Evolutionary conservation across 2,329 filamentous ascomycete species (phyloP).

Genomic region (Colletotrichum ledebouriae): DNA sequence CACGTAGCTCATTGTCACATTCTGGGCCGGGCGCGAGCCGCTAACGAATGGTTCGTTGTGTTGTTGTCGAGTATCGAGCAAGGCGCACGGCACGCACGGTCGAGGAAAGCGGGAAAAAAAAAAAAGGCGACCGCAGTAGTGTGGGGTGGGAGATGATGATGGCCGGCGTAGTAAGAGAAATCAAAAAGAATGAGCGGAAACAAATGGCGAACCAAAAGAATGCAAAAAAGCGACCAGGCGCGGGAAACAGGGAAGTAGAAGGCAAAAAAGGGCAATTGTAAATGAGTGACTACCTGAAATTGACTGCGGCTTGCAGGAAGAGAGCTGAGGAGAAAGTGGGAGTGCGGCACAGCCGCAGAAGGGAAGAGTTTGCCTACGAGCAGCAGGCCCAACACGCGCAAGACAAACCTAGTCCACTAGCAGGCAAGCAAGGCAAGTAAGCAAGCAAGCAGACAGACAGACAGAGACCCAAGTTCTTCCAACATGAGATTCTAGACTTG

Average conservation of each 20-base stretch:
- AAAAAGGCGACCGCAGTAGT: not conserved
- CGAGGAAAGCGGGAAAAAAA: not conserved
- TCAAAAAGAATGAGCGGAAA: constrained; percentile 20
- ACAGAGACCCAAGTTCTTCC: constrained; percentile 10
- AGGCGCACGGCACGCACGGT: constrained; percentile 2
- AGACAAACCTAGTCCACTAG: not conserved
- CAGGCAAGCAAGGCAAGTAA: not conserved
- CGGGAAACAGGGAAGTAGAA: constrained; percentile 27
- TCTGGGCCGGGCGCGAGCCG: constrained; percentile 34
- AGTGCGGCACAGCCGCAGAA: constrained; percentile 33
- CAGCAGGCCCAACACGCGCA: constrained; percentile 7
- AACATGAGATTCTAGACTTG: constrained; percentile 36
- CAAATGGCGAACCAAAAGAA: constrained; percentile 39
- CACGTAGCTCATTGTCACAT: constrained; percentile 32
- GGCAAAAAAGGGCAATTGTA: constrained; percentile 24
- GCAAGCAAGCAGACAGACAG: not conserved
- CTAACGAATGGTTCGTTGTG: constrained; percentile 7
- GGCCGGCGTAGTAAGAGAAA: not conserved
- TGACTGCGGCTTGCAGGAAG: constrained; percentile 31
- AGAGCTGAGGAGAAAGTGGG: constrained; percentile 33
- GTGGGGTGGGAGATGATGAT: not conserved
- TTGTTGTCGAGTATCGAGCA: not conserved
- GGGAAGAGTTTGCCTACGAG: constrained; percentile 22
- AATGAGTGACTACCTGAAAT: constrained; percentile 26
- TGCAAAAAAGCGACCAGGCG: constrained; percentile 31